These are phyloP conservation scores for Pleurozium schreberi DNA, from an alignment of 225 moss, liverwort and hornwort genomes.

Conservation along the genomic window DNA sequence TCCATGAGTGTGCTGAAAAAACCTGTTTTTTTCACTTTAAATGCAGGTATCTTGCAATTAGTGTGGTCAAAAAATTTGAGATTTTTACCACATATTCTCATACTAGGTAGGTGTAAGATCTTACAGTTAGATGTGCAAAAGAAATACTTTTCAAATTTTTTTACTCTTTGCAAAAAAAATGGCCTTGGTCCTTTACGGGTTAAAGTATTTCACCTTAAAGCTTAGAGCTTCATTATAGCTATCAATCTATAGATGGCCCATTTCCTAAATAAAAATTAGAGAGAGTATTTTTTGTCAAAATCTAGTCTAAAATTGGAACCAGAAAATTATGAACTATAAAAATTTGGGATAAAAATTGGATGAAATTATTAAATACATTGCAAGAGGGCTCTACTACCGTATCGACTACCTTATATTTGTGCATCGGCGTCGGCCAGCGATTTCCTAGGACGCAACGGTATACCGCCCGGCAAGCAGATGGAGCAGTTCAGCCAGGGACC, in stretches of 20 bases:
- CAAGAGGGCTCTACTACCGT: background rate
- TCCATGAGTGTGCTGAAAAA: too few species aligned
- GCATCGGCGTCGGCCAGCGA: background rate
- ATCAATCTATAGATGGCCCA: rapidly evolving
- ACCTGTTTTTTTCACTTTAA: too few species aligned
- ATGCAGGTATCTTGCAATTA: too few species aligned
- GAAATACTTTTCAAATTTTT: too few species aligned
- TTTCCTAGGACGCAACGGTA: background rate
- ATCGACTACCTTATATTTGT: background rate
- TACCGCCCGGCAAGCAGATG: background rate
- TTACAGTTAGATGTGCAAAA: too few species aligned
- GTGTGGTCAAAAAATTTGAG: too few species aligned
- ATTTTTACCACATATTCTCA: too few species aligned
- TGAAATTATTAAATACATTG: background rate
- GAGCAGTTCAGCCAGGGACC: background rate
- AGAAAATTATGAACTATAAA: background rate
- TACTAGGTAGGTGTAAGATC: too few species aligned
- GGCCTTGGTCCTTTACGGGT: too few species aligned
- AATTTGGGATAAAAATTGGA: background rate
- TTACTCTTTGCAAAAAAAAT: too few species aligned
- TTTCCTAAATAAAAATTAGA: rapidly evolving
- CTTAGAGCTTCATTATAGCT: rapidly evolving
- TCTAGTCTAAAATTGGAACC: background rate
- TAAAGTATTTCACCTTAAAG: too few species aligned
- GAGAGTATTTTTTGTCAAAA: background rate